Base-by-base conservation (phyloP, 768 basidiomycete species). In the Psilocybe sp. region DNA sequence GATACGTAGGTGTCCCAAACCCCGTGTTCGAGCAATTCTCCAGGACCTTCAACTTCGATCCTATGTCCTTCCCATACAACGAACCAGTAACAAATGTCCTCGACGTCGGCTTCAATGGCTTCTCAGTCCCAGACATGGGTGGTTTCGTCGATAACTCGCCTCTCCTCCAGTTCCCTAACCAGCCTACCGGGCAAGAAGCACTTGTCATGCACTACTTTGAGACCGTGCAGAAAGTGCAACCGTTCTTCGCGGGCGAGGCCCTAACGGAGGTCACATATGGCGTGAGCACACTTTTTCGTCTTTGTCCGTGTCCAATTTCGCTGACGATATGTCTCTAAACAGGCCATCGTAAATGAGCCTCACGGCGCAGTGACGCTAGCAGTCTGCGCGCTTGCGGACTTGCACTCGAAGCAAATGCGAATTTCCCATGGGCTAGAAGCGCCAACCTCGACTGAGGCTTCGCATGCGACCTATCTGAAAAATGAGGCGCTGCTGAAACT, bases 191-290 rank as follows among this genome's bases (percentile, higher is more conserved):
- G 36, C 78, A 81, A 56, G 74, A 77, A 47, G 78, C 82, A 34
- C 78, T 83, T 53, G 79, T 88, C 46, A 69, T 82, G 57, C 87
- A 89, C 66, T 91, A 89, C 65, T 89, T 92, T 62, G 78, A 81
- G 46, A 75, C 84, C 52, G 84, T 90, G 52, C 80, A 81, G 16
- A 79, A 78, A 56, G 69, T 83, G 50, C 83, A 89, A 59, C 83
- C 80, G 56, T 72, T 81, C 36, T 87, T 89, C 61, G 76, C 81
- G 34, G 78, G 80, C 10, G 82, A 81, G 51, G 64, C 76, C 7
- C 75, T 86, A 46, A 79, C 82, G 28, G 81, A 85, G 46, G 73
- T 81, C 49, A 82, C 85, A 53, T 84, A 83, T 62, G 74, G 77
- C 44, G 89, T 88, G 64, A 72, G 84, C 62, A 37, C 40, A 40